Base-by-base conservation (phyloP, 1,139 yeast species). In the Pichia sp. region DNA sequence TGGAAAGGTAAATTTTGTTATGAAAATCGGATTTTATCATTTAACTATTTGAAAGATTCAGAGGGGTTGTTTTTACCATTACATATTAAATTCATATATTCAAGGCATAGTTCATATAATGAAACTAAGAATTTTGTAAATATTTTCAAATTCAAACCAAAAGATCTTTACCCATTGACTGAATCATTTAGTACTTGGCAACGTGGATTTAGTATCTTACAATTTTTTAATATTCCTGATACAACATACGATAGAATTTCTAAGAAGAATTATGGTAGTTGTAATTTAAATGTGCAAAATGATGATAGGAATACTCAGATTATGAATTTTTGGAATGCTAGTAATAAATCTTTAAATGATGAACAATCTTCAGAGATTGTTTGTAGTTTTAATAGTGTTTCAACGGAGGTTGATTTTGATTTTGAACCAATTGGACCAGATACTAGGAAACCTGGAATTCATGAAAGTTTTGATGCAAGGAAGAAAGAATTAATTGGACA, bases 101-200 rank as follows among this genome's bases (percentile, higher is more conserved):
- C 48, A 3, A 39, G 52, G 21, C 54, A 52, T 24, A 50, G 54
- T 22, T 45, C 51, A 2, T 50, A 42, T 14, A 25, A 20, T 6
- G 55, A 51, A 25, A 47, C 52, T 1, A 32, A 31, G 6, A 22
- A 35, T 1, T 49, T 51, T 33, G 26, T 50, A 6, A 25, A 38
- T 5, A n/a, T 45, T 13, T 50, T 52, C 31, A 31, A 38, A 14
- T 6, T 31, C 5, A 41, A 41, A 21, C 35, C 47, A 3, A n/a
- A 32, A 4, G 49, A 52, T 28, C 35, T 51, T 16, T 51, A 50
- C 38, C 50, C 53, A 7, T 34, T 48, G 22, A 48, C 50, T 2
- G 48, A 47, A 19, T 40, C 49, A 3, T 24, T 24, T 10, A 29
- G 33, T 4, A 42, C 51, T 8, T 46, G 47, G 48, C 28, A 26